Percentiles rank a stretch among this genome's conserved stretches.
Evolutionary conservation across 805 yeast species (phyloP).

Genomic region (Henningerozyma blattae): DNA sequence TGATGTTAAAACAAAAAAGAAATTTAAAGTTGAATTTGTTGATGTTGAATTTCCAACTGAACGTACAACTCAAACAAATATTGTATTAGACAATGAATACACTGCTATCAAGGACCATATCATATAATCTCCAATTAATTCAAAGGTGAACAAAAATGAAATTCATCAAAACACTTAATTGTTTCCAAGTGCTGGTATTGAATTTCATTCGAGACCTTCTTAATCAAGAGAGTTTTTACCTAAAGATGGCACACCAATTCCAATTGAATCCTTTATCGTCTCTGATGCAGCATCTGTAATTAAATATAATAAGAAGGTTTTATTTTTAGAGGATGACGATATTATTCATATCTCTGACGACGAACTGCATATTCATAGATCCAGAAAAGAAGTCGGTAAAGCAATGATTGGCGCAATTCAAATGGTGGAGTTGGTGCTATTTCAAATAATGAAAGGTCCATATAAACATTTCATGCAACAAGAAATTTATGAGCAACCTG

Average conservation of each 20-base stretch:
- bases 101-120: constrained; percentile 3
- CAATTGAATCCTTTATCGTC: constrained; percentile 90
- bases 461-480: constrained; percentile 96
- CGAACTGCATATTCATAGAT: constrained; percentile 96
- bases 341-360: constrained; percentile 97
- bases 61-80: constrained; percentile 25
- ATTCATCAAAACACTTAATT: constrained; percentile 17
- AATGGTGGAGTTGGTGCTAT: constrained; percentile 91
- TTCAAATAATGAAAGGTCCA: constrained; percentile 96
- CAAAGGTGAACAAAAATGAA: not conserved
- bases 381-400: constrained; percentile 74
- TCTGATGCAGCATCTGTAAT: constrained; percentile 96
- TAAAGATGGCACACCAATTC: constrained; percentile 86
- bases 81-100: constrained; percentile 20
- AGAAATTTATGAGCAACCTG: constrained; percentile 98
- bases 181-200: constrained; percentile 45
- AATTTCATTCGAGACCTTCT: constrained; percentile 60
- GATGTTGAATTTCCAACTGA: constrained; percentile 92
- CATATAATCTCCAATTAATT: no score
- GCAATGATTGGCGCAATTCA: constrained; percentile 94
- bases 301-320: constrained; percentile 93
- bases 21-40: constrained; percentile 93
- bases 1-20: constrained; percentile 93
- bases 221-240: constrained; percentile 95
- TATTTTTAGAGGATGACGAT: constrained; percentile 95